Conservation (phyloP, 352 stramenopile genomes). For the Globisporangium polare region DNA sequence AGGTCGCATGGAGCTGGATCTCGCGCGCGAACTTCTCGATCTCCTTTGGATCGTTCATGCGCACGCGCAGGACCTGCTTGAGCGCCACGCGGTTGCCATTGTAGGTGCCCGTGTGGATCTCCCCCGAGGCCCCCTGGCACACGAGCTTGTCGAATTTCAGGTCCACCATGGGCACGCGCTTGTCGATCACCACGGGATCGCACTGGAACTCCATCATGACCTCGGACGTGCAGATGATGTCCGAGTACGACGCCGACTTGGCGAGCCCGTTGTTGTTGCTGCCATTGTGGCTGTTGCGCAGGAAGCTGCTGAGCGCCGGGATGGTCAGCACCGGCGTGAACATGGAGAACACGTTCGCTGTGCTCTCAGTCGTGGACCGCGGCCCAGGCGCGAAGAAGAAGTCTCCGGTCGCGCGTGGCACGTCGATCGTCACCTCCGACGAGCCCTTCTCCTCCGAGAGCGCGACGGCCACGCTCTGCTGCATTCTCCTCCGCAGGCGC, state of each 20-base stretch:
- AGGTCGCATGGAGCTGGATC: conserved; percentile 44
- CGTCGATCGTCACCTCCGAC: background rate
- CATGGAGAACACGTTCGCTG: background rate
- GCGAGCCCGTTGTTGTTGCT: conserved; percentile 15
- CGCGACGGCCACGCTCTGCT: background rate
- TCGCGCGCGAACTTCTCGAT: conserved; percentile 54
- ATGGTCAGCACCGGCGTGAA: conserved; percentile 20
- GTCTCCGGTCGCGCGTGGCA: background rate
- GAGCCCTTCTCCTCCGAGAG: conserved; percentile 9
- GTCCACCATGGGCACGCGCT: conserved; percentile 54
- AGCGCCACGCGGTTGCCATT: conserved; percentile 30
- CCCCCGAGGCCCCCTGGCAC: conserved; percentile 31
- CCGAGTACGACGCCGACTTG: conserved; percentile 32
- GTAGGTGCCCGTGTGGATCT: conserved; percentile 40
- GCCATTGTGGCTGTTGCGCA: conserved; percentile 4
- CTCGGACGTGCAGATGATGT: conserved; percentile 39
- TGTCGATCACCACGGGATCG: conserved; percentile 34
- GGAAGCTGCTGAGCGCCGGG: conserved; percentile 2
- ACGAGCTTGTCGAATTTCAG: conserved; percentile 34
- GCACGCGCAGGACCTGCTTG: conserved; percentile 37
- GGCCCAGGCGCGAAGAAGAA: background rate
- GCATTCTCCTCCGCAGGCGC: background rate
- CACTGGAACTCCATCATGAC: conserved; percentile 50
- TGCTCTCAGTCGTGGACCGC: background rate
- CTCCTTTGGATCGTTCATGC: conserved; percentile 38